Conservation (phyloP, 805 yeast species). For the Kodamaea fukazawae region DNA sequence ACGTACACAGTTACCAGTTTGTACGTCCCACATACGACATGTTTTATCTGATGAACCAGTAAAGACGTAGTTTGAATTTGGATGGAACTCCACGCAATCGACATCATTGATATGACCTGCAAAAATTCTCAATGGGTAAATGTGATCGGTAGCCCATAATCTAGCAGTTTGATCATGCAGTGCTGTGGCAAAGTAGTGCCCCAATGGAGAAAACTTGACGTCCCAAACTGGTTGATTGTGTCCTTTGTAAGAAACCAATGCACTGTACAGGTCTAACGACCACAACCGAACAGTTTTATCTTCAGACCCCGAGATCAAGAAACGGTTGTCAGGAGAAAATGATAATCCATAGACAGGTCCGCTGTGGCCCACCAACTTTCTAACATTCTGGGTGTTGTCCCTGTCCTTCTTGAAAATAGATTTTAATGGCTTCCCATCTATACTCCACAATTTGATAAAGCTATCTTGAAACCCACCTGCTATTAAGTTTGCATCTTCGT, state of each 20-base stretch:
- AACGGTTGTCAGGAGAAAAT: constrained; percentile 87
- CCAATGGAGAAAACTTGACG: constrained; percentile 88
- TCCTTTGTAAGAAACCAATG: constrained; percentile 91
- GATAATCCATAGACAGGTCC: constrained; percentile 91
- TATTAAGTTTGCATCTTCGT: constrained; percentile 78
- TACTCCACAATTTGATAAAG: constrained; percentile 85
- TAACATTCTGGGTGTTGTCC: constrained; percentile 43
- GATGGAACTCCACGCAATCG: constrained; percentile 92
- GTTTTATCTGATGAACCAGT: constrained; percentile 97
- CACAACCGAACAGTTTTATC: constrained; percentile 91
- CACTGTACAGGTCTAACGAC: constrained; percentile 88
- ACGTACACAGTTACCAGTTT: constrained; percentile 83
- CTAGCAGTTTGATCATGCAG: constrained; percentile 98
- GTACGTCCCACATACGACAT: constrained; percentile 96
- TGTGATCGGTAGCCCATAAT: constrained; percentile 97
- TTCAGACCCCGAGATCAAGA: constrained; percentile 78
- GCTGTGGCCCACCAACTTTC: constrained; percentile 82
- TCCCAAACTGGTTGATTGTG: constrained; percentile 98
- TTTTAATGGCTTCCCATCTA: constrained; percentile 83
- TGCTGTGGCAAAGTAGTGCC: constrained; percentile 97
- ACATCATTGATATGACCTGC: constrained; percentile 98
- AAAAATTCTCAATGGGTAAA: constrained; percentile 90
- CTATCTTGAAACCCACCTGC: constrained; percentile 96
- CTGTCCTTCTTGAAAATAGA: constrained; percentile 57
- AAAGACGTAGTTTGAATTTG: constrained; percentile 89